Conservation (phyloP, 768 basidiomycete genomes). For the Crassisporium funariophilum region DNA sequence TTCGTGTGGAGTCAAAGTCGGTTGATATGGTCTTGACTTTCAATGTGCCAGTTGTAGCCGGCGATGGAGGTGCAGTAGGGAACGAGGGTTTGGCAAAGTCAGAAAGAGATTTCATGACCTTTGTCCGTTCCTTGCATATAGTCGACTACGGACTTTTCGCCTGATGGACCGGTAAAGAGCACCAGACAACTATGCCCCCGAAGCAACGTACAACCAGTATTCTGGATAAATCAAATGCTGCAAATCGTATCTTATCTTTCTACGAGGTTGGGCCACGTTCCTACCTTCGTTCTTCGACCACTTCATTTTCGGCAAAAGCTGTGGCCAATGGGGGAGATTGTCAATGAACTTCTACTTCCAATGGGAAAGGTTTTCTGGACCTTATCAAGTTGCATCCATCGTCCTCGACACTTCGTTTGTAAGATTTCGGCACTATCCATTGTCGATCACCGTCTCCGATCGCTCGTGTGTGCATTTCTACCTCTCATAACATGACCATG, state of each 20-base stretch:
- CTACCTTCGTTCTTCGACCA: neutral
- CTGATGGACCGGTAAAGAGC: conserved; percentile 24
- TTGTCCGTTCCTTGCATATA: conserved; percentile 64
- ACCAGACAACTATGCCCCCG: neutral
- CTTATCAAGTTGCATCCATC: conserved; percentile 14
- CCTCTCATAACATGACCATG: conserved; percentile 8
- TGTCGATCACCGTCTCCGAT: conserved; percentile 13
- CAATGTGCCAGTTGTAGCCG: conserved; percentile 68
- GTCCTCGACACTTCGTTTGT: conserved; percentile 5
- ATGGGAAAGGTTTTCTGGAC: conserved; percentile 13
- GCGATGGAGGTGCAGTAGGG: conserved; percentile 46
- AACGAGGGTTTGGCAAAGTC: conserved; percentile 38
- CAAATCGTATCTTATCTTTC: conserved; percentile 4
- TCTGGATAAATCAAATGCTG: conserved; percentile 9
- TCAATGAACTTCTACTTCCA: conserved; percentile 1
- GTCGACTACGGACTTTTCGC: conserved; percentile 72
- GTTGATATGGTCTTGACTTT: conserved; percentile 85
- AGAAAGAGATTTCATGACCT: conserved; percentile 50
- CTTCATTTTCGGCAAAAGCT: too few relatives aligned
- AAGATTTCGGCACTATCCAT: conserved; percentile 6
- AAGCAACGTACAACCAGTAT: conserved; percentile 5
- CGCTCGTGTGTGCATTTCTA: conserved; percentile 5
- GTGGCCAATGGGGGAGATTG: neutral
- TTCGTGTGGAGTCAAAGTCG: conserved; percentile 67
- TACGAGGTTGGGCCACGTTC: neutral